A percentile compares a stretch with the other conserved stretches of the same genome.
phyloP scores from a whole-genome alignment of 164 flowering plant genomes.

The Annona cherimola region DNA sequence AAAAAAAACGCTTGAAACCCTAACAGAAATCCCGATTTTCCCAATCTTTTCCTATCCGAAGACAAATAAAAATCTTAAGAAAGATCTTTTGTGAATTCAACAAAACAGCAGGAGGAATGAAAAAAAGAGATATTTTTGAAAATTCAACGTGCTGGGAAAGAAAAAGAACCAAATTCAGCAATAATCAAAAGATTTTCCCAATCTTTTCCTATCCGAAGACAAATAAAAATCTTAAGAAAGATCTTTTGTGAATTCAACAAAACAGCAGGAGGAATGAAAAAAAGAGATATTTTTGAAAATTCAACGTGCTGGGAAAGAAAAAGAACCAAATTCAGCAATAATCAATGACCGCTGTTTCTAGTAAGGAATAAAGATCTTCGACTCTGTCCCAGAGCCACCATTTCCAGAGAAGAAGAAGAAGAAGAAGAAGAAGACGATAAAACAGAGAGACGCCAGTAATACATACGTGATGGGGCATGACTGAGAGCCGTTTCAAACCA shows the following conservation, averaged over 20 bases:
- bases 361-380: neutral
- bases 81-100: too few relatives aligned
- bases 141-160: neutral
- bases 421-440: too few relatives aligned
- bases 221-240: too few relatives aligned
- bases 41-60: too few relatives aligned
- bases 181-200: too few relatives aligned
- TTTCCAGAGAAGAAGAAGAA: neutral
- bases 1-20: neutral
- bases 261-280: neutral
- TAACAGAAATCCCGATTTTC: neutral
- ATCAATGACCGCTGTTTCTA: neutral
- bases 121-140: neutral
- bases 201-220: too few relatives aligned
- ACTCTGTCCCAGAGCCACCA: neutral
- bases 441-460: neutral
- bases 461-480: constrained; percentile 87
- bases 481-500: constrained; percentile 70
- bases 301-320: neutral
- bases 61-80: too few relatives aligned
- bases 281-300: neutral
- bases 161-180: neutral
- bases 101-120: neutral
- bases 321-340: neutral
- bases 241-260: too few relatives aligned